These are phyloP conservation scores for Tetracladium marchalianum DNA, from an alignment of 495 filamentous ascomycete genomes.

Conservation along the genomic window DNA sequence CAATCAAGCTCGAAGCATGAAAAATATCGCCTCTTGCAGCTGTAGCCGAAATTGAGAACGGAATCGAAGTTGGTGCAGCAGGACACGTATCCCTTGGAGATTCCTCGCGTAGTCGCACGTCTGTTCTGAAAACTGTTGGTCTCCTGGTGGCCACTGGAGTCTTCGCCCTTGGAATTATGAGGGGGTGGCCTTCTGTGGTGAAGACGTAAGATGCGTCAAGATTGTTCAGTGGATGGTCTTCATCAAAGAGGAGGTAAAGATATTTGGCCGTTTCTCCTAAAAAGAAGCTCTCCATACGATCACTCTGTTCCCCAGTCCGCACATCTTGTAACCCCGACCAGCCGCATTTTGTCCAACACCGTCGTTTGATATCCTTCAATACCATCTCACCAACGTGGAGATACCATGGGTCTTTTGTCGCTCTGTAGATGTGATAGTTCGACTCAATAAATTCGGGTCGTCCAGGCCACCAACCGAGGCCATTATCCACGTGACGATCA, in stretches of 20 bases:
- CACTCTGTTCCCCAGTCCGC: slow-evolving; percentile 73
- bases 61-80: slow-evolving; percentile 40
- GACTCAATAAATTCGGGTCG: slow-evolving; percentile 95
- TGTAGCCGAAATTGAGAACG: slow-evolving; percentile 65
- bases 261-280: slow-evolving; percentile 95
- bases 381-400: slow-evolving; percentile 94
- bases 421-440: slow-evolving; percentile 84
- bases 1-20: slow-evolving; percentile 78
- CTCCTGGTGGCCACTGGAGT: background rate
- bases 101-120: background rate
- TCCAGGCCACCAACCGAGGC: slow-evolving; percentile 88
- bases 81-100: slow-evolving; percentile 42
- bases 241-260: slow-evolving; percentile 79
- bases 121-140: slow-evolving; percentile 1
- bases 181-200: slow-evolving; percentile 88
- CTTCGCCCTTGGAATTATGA: slow-evolving; percentile 63
- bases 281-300: slow-evolving; percentile 99
- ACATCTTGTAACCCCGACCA: slow-evolving; percentile 97
- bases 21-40: slow-evolving; percentile 83
- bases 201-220: slow-evolving; percentile 86
- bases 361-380: slow-evolving; percentile 72
- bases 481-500: slow-evolving; percentile 76
- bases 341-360: slow-evolving; percentile 90
- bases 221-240: slow-evolving; percentile 76
- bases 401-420: slow-evolving; percentile 95